A percentile compares a stretch with the other conserved stretches of the same genome.
Conservation (phyloP, 2,329 filamentous ascomycete genomes). For the Akanthomyces uredinophilus region DNA sequence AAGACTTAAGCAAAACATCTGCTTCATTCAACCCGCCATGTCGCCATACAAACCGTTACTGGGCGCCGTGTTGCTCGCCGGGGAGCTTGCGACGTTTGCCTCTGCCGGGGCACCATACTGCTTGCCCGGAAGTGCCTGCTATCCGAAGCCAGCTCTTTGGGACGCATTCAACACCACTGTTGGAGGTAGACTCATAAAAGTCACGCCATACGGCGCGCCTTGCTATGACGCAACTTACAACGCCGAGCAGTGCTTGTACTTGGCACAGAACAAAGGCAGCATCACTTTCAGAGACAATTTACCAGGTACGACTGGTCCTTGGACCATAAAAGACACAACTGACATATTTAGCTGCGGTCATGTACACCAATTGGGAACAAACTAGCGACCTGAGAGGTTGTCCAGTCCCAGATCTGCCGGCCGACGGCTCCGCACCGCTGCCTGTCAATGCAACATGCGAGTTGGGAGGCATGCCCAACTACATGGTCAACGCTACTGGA, state of each 20-base stretch:
- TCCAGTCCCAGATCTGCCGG: not conserved
- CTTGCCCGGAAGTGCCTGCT: not conserved
- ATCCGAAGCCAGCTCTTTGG: not conserved
- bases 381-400: not conserved
- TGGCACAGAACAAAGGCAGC: not conserved
- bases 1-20: too few species aligned
- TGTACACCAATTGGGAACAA: slow-evolving; percentile 5
- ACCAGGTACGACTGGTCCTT: not conserved
- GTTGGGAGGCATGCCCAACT: slow-evolving; percentile 3
- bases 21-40: not conserved
- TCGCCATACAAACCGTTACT: not conserved
- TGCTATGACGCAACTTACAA: slow-evolving; percentile 8
- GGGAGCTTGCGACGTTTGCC: not conserved
- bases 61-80: not conserved
- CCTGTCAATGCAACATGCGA: not conserved
- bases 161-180: not conserved
- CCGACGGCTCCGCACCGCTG: slow-evolving; percentile 1
- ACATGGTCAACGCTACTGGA: slow-evolving; percentile 8
- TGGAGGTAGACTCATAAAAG: not conserved
- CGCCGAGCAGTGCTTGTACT: not conserved
- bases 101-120: not conserved
- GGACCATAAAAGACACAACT: not conserved
- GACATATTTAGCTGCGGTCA: not conserved
- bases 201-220: slow-evolving; percentile 1
- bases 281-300: not conserved